phyloP scores from a whole-genome alignment of 345 rosid genomes.

The Citrus australasica region DNA sequence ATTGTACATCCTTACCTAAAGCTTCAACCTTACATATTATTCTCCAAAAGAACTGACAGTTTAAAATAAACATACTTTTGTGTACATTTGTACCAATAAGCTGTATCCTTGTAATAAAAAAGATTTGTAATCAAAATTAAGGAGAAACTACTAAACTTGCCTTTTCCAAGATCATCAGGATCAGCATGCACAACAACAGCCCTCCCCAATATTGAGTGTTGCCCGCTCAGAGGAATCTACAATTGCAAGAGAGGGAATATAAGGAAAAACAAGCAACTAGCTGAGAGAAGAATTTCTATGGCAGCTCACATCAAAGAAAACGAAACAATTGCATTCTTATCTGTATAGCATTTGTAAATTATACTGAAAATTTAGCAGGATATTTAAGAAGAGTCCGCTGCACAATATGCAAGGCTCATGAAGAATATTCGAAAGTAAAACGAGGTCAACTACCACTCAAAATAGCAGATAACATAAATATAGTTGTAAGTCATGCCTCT shows the following conservation, averaged over 20 bases:
- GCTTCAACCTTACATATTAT: not conserved
- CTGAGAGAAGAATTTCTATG: not conserved
- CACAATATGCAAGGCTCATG: not conserved
- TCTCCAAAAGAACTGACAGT: not conserved
- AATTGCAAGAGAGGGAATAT: conserved; percentile 16
- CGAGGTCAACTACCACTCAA: not conserved
- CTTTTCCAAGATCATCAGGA: conserved; percentile 89
- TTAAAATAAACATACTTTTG: not conserved
- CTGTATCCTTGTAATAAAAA: not conserved
- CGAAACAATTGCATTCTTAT: not conserved
- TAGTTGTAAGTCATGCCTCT: not conserved
- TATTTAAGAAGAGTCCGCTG: not conserved
- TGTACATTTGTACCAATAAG: not conserved
- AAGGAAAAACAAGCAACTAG: not conserved
- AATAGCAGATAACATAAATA: not conserved
- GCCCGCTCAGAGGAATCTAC: conserved; percentile 84
- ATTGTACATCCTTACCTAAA: not conserved
- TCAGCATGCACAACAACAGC: conserved; percentile 90
- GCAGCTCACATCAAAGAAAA: not conserved
- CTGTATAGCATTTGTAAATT: not conserved
- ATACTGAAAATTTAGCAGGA: not conserved
- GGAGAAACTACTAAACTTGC: not conserved
- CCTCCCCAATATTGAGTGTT: conserved; percentile 80
- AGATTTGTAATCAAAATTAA: conserved; percentile 4
- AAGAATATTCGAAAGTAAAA: not conserved